These are phyloP conservation scores for Amanita molliuscula DNA, from an alignment of 768 basidiomycete genomes.

Conservation along the genomic window DNA sequence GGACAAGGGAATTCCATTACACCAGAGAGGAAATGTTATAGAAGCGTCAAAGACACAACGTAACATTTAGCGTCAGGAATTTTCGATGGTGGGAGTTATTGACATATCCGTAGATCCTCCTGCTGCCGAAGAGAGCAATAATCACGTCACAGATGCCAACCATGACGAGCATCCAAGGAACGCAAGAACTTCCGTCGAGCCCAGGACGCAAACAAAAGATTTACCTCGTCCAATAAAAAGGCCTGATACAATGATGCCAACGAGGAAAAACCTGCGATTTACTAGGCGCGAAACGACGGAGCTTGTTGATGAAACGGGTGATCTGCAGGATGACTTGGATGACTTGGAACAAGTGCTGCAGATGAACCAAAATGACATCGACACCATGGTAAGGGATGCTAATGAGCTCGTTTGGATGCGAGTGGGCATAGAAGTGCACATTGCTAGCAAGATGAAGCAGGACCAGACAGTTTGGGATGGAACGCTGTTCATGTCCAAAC, in stretches of 20 bases:
- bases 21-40: not conserved
- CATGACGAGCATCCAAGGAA: not conserved
- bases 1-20: no score
- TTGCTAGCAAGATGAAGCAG: slow-evolving; percentile 14
- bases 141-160: not conserved
- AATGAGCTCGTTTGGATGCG: slow-evolving; percentile 12
- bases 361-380: slow-evolving; percentile 3
- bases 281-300: slow-evolving; percentile 4
- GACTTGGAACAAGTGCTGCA: slow-evolving; percentile 10
- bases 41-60: not conserved
- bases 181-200: not conserved
- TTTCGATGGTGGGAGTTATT: not conserved
- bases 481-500: slow-evolving; percentile 13
- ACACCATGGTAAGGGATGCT: slow-evolving; percentile 5
- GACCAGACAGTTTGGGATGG: slow-evolving; percentile 21
- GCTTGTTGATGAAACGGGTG: not conserved
- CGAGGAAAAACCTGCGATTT: slow-evolving; percentile 3
- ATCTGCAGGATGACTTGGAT: slow-evolving; percentile 11
- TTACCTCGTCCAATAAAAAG: not conserved
- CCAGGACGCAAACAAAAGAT: not conserved
- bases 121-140: not conserved
- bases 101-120: not conserved
- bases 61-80: not conserved
- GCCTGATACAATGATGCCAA: not conserved
- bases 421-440: not conserved